Evolutionary conservation across 345 rosid species (phyloP).

Genomic region (Stellera chamaejasme): DNA sequence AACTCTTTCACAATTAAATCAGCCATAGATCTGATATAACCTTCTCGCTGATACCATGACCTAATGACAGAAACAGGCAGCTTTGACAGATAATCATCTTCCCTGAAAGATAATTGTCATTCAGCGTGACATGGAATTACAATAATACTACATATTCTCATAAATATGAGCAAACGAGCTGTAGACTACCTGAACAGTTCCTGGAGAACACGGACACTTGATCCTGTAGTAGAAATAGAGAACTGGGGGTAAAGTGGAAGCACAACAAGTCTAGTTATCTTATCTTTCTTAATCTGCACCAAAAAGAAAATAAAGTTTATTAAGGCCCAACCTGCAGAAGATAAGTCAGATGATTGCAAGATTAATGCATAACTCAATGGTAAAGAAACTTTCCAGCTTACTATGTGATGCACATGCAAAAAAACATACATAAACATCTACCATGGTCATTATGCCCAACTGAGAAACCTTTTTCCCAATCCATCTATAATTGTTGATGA

Average conservation of each 20-base stretch:
- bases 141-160: background rate
- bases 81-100: slow-evolving; percentile 60
- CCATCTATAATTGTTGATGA: background rate
- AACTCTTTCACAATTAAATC: slow-evolving; percentile 74
- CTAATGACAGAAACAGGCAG: slow-evolving; percentile 68
- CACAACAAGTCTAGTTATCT: slow-evolving; percentile 77
- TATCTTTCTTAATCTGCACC: slow-evolving; percentile 67
- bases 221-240: slow-evolving; percentile 92
- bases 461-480: background rate
- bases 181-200: slow-evolving; percentile 50
- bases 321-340: background rate
- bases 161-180: background rate
- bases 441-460: no score
- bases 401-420: background rate
- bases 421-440: background rate
- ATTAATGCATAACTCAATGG: background rate
- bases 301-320: slow-evolving; percentile 2
- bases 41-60: slow-evolving; percentile 87
- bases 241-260: slow-evolving; percentile 97
- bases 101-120: slow-evolving; percentile 39
- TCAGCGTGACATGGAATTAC: slow-evolving; percentile 1
- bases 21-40: slow-evolving; percentile 83
- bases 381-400: background rate
- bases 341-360: background rate
- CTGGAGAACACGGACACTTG: slow-evolving; percentile 80